Evolutionary conservation across 805 yeast species (phyloP), one percentile per base, ranked within the genome.

Genomic region (Lachancea sp.): DNA sequence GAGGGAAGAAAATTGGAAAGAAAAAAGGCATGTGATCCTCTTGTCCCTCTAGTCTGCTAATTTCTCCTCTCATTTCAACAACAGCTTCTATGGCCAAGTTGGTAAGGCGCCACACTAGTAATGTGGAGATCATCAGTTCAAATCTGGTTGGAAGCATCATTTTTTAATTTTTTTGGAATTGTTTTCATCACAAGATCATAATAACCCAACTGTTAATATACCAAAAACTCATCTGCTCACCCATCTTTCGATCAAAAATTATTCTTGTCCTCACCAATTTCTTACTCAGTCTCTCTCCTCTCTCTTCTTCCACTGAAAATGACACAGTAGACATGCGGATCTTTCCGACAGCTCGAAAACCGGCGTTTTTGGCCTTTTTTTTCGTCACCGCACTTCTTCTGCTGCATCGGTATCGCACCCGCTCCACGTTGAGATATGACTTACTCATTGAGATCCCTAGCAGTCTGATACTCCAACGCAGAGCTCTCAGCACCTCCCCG

Each of bases 61-160:
- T 16, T 10, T 16, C 13, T 33, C 11, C 12, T 36, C 30, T 6
- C 17, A 12, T 2, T 36, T 4, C 20, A 16, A 30, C 29, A 39
- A n/a, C 3, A 3, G 75, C 77, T 74, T 72, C 69, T 73, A 73
- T 73, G 78, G 78, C 78, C 78, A 73, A 74, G 77, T 71, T 78
- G 86, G 86, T 81, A 79, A 82, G 84, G 87, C 86, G 86, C 79
- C 80, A 81, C 86, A 81, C 86, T 81, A 79, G 86, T 81, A 81
- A 81, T 81, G 86, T 81, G 79, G 80, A 79, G 85, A 81, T 80
- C 86, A 79, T 81, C 82, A 77, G 83, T 78, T 78, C 83, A 73
- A 78, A 69, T 78, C 82, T 77, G 82, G 78, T 75, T 77, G 77
- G 78, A 72, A 79, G 81, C 81, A 76, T 38, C 49, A 53, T 57